Evolutionary conservation across 2,329 filamentous ascomycete genomes (phyloP).

Genomic region (Calonectria honghensis): DNA sequence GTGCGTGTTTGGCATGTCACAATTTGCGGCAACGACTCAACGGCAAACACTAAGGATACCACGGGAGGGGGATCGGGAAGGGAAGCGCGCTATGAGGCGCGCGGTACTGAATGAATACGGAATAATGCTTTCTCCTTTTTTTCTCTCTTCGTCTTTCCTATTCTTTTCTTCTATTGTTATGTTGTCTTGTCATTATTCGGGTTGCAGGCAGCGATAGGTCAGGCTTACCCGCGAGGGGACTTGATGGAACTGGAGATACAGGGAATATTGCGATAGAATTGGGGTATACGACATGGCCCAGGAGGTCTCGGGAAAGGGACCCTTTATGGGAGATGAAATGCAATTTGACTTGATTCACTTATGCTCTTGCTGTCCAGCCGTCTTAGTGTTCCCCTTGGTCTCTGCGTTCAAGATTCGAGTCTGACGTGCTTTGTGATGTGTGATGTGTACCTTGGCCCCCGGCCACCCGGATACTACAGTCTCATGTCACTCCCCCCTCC

Average conservation of each 20-base stretch:
- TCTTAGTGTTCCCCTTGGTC: background rate
- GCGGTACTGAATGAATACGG: conserved; percentile 20
- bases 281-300: conserved; percentile 31
- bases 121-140: conserved; percentile 14
- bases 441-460: background rate
- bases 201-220: conserved; percentile 30
- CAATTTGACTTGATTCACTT: background rate
- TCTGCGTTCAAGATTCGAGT: conserved; percentile 3
- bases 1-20: conserved; percentile 39
- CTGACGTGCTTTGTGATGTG: background rate
- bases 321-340: conserved; percentile 20
- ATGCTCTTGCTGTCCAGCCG: background rate
- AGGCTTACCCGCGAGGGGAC: conserved; percentile 23
- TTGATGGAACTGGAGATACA: conserved; percentile 14
- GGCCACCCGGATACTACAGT: background rate
- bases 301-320: conserved; percentile 30
- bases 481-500: conserved; percentile 12
- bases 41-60: conserved; percentile 40
- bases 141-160: background rate
- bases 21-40: conserved; percentile 42
- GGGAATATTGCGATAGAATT: conserved; percentile 35
- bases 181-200: conserved; percentile 24
- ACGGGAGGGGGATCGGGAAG: conserved; percentile 18
- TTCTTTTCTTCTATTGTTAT: conserved; percentile 18
- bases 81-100: conserved; percentile 8